Base-by-base conservation (phyloP, 257 asterid genomes). In the Solanum ahanhuiri region DNA sequence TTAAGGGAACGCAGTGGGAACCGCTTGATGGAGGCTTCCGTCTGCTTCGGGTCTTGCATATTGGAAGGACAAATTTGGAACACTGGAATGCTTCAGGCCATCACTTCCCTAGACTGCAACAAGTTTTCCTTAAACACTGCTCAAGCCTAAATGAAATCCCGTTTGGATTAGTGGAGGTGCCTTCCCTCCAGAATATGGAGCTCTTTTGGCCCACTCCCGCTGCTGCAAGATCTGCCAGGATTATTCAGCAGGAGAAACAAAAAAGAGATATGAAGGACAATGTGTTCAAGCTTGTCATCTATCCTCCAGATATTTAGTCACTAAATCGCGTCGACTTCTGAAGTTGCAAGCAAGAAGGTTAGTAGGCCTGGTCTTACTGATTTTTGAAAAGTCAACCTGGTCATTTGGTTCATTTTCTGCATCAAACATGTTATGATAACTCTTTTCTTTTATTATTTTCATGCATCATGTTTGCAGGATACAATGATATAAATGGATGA, bases 1-100 rank as follows among this genome's bases (percentile, higher is more conserved):
- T 92, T 83, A 73, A 86, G 89, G 94, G 94, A 25, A 76, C 34
- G 6, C 39, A 37, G 9, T 90, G 93, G 94, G 91, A 89, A 82
- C 87, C 91, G 0, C 77, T 84, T 3, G 93, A 90, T 22, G 91
- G 90, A 9, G 91, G 91, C 33, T 91, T 92, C 82, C 90, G 90
- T 22, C 75, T 86, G 66, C 92, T 91, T 12, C 87, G 88, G 20
- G 91, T 86, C 14, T 86, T 91, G 89, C 88, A 89, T 10, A 85
- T 92, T 23, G 93, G 90, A 81, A 88, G 88, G 85, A 86, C 89
- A 25, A 86, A 91, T 84, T 89, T 92, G 64, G 89, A 88, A 14
- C 31, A 18, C 4, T 92, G 93, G 94, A 69, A 88, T 57, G 93
- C 94, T n/a, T 71, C 57, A 14, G 89, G 88, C 41, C 90, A 88